Base-by-base conservation (phyloP, 2,329 filamentous ascomycete genomes). In the Xylaria sp. region DNA sequence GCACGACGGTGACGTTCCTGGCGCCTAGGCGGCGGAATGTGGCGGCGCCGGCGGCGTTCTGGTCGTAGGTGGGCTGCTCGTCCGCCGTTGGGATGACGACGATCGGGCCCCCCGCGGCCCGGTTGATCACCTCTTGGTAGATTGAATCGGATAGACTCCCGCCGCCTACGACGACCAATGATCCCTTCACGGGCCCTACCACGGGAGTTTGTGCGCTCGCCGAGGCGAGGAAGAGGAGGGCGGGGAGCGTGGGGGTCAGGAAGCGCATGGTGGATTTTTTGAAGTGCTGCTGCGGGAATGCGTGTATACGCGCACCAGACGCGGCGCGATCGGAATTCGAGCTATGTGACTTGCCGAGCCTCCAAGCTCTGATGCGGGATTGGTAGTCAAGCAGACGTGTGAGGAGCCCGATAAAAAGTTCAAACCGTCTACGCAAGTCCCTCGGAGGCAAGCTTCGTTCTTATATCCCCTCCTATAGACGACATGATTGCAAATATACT, bases 221-320 rank as follows among this genome's bases (percentile, higher is more conserved):
- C 41, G 64, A 44, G 43, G 33, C 13, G 38, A 63, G 35, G 47
- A 64, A 35, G 41, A 65, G 62, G 57, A 62, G 52, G 40, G 57
- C 15, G 29, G 57, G 31, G 37, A 62, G 21, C 7, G 47, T 27
- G 35, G 38, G 21, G 37, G 44, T 47, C 35, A 43, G 96, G 71
- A 93, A 92, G 64, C 92, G 93, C 84, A 96, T 66, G 31, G 21
- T 60, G 59, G 40, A 41, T 27, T 35, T 7, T 15, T 54, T 31
- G 27, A 9, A 11, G 7, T 55, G 19, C 1, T 11, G n/a, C 35
- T 44, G 21, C 9, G 25, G 13, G 11, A 49, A 3, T 62, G 8
- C 46, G 23, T 19, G 15, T 43, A 27, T 44, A 54, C 33, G 23
- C 27, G 44, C 27, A 38, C 47, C 33, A 51, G 46, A 3, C 10